phyloP scores from a whole-genome alignment of 148 eudicot species.

The Spergularia marina region DNA sequence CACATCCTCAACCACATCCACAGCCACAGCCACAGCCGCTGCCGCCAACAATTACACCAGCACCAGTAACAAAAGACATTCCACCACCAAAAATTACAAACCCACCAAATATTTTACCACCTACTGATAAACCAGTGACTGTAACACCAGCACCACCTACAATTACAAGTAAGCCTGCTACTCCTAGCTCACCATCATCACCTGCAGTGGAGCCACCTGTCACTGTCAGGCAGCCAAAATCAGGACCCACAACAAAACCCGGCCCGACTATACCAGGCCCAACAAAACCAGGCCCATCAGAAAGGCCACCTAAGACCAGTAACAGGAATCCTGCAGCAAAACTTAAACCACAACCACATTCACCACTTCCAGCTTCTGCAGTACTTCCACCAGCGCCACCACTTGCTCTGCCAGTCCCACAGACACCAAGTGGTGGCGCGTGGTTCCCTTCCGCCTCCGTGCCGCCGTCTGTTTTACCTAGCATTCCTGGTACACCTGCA shows the following conservation, averaged over 20 bases:
- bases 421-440: constrained; percentile 31
- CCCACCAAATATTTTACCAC: constrained; percentile 28
- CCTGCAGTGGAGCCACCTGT: constrained; percentile 15
- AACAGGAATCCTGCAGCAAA: constrained; percentile 2
- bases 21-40: constrained; percentile 21
- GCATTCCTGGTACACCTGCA: constrained; percentile 23
- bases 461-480: constrained; percentile 18
- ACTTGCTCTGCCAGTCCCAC: constrained; percentile 28
- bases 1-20: constrained; percentile 5
- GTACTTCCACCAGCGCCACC: constrained; percentile 30
- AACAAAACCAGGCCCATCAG: constrained; percentile 3
- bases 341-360: constrained; percentile 1
- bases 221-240: constrained; percentile 1
- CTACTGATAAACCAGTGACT: constrained; percentile 10
- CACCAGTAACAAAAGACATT: constrained; percentile 15
- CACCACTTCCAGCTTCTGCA: constrained; percentile 26
- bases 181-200: neutral
- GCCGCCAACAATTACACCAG: constrained; percentile 16
- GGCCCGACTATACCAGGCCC: constrained; percentile 6
- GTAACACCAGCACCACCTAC: constrained; percentile 21
- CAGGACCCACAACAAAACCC: neutral
- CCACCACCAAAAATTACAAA: constrained; percentile 22
- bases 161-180: too few species aligned
- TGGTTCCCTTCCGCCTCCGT: constrained; percentile 27
- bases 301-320: constrained; percentile 2